Percentiles rank a stretch among this genome's conserved stretches.
Conservation (phyloP, 2,329 filamentous ascomycete genomes). For the Pyrenochaeta sp. region DNA sequence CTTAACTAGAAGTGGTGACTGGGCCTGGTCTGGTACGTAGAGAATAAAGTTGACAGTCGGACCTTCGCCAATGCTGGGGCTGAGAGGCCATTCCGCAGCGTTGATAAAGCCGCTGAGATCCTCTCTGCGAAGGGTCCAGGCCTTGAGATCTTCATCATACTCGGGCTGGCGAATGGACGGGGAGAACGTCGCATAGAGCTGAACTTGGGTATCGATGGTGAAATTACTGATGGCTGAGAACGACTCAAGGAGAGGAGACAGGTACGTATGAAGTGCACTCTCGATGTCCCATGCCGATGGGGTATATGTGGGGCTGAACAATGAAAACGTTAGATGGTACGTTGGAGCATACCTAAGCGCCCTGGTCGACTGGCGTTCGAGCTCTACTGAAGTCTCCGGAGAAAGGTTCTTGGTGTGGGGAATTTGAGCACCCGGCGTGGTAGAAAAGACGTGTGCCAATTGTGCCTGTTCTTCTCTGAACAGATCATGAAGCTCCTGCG, state of each 20-base stretch:
- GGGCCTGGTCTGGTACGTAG: constrained; percentile 78
- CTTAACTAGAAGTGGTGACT: constrained; percentile 67
- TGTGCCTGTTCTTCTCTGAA: constrained; percentile 91
- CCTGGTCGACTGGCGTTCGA: constrained; percentile 75
- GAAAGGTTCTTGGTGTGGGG: constrained; percentile 62
- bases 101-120: constrained; percentile 96
- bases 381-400: constrained; percentile 58
- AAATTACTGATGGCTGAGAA: constrained; percentile 90
- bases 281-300: constrained; percentile 95
- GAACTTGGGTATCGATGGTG: constrained; percentile 94
- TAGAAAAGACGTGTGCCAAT: constrained; percentile 62
- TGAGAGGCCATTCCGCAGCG: constrained; percentile 95
- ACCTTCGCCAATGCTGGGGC: constrained; percentile 89
- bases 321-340: constrained; percentile 94
- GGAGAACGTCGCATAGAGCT: constrained; percentile 81
- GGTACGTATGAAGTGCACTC: constrained; percentile 78
- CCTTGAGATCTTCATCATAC: constrained; percentile 61
- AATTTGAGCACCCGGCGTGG: constrained; percentile 52
- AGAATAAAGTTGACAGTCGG: constrained; percentile 97
- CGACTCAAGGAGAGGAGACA: constrained; percentile 81
- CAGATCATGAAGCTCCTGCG: constrained; percentile 76
- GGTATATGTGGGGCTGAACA: constrained; percentile 80
- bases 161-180: constrained; percentile 67
- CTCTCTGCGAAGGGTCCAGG: constrained; percentile 78
- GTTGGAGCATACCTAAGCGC: constrained; percentile 91